These are phyloP conservation scores for Zygotorulaspora sp. DNA, from an alignment of 805 yeast genomes.

Conservation along the genomic window DNA sequence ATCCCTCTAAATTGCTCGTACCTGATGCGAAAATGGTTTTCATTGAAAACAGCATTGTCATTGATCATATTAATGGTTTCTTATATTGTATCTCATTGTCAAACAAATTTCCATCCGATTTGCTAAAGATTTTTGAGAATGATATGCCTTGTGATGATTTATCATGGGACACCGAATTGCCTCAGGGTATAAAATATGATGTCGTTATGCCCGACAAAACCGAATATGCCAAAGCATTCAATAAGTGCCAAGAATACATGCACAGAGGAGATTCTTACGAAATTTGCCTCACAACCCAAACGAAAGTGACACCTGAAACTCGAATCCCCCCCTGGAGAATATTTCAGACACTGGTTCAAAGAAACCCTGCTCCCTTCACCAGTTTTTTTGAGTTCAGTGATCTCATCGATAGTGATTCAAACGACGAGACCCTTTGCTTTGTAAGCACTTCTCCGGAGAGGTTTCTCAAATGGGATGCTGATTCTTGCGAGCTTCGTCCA, in stretches of 20 bases:
- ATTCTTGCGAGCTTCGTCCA: conserved; percentile 77
- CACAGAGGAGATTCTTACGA: conserved; percentile 89
- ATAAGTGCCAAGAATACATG: conserved; percentile 60
- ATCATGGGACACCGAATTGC: conserved; percentile 17
- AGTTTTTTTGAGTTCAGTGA: conserved; percentile 62
- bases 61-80: conserved; percentile 44
- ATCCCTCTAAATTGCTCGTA: conserved; percentile 28
- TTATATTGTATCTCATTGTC: conserved; percentile 52
- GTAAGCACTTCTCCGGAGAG: conserved; percentile 94
- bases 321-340: conserved; percentile 66
- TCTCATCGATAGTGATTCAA: conserved; percentile 33
- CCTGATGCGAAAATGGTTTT: conserved; percentile 77
- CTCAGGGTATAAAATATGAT: conserved; percentile 26
- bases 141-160: conserved; percentile 2
- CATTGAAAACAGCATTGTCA: conserved; percentile 58
- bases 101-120: conserved; percentile 33
- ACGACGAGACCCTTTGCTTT: conserved; percentile 44
- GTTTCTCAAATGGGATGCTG: conserved; percentile 71
- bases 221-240: conserved; percentile 52
- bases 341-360: conserved; percentile 62
- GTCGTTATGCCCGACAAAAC: conserved; percentile 48
- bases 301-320: conserved; percentile 51
- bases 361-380: conserved; percentile 92
- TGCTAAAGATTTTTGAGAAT: conserved; percentile 10
- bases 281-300: conserved; percentile 78